These are phyloP conservation scores for Solanum medicagineum DNA, from an alignment of 257 asterid genomes.

Conservation along the genomic window DNA sequence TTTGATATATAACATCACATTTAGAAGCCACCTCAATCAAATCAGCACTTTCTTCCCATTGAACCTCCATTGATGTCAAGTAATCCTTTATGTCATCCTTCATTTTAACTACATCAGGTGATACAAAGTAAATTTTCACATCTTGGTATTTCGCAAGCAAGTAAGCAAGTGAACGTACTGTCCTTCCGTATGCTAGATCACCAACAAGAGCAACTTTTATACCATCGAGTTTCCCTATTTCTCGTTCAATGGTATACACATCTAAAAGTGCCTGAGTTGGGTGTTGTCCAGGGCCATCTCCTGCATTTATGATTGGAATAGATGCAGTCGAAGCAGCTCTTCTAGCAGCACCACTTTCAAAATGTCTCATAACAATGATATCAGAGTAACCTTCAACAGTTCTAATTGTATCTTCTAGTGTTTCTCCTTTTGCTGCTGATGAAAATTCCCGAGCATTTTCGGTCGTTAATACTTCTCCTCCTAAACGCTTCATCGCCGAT, in stretches of 20 bases:
- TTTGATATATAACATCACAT: slow-evolving; percentile 78
- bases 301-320: slow-evolving; percentile 91
- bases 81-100: slow-evolving; percentile 91
- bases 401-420: slow-evolving; percentile 91
- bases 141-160: slow-evolving; percentile 62
- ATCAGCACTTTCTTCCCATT: slow-evolving; percentile 87
- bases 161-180: slow-evolving; percentile 89
- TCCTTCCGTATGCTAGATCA: slow-evolving; percentile 93
- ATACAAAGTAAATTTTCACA: slow-evolving; percentile 78
- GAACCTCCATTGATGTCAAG: slow-evolving; percentile 65
- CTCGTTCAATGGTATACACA: slow-evolving; percentile 75
- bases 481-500: slow-evolving; percentile 88
- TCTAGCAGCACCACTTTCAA: slow-evolving; percentile 95
- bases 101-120: slow-evolving; percentile 89
- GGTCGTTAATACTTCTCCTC: slow-evolving; percentile 84
- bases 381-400: slow-evolving; percentile 92
- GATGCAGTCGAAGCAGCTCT: slow-evolving; percentile 69
- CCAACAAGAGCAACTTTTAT: slow-evolving; percentile 88
- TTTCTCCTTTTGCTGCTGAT: slow-evolving; percentile 96
- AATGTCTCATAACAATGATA: slow-evolving; percentile 91
- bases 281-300: slow-evolving; percentile 98
- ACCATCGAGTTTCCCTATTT: slow-evolving; percentile 82
- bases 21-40: slow-evolving; percentile 79
- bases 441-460: slow-evolving; percentile 97
- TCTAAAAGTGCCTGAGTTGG: slow-evolving; percentile 97